Percentiles rank a stretch among this genome's conserved stretches.
phyloP scores from a whole-genome alignment of 2,329 filamentous ascomycete genomes.

The Aureobasidium pullulans region DNA sequence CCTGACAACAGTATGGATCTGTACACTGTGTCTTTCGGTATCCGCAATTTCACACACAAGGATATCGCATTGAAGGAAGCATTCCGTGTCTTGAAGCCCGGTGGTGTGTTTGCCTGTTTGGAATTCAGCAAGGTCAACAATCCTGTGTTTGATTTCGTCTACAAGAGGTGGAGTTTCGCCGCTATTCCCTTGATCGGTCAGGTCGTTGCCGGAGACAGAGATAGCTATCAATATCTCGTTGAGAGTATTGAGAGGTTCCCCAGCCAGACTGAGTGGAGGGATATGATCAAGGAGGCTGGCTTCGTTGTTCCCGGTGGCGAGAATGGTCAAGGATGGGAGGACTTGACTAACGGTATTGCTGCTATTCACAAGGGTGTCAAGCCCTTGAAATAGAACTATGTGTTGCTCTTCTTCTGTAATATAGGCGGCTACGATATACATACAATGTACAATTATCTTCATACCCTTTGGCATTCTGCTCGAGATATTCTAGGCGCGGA shows the following conservation, averaged over 20 bases:
- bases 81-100: slow-evolving; percentile 81
- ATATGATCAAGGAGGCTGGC: slow-evolving; percentile 76
- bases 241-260: slow-evolving; percentile 96
- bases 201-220: slow-evolving; percentile 84
- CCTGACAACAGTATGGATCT: slow-evolving; percentile 71
- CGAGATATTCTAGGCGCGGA: too few species aligned
- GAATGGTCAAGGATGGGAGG: slow-evolving; percentile 59
- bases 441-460: neutral
- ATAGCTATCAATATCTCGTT: slow-evolving; percentile 96
- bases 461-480: neutral
- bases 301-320: slow-evolving; percentile 65
- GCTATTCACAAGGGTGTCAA: slow-evolving; percentile 97
- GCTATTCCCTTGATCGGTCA: slow-evolving; percentile 95
- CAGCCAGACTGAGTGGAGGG: slow-evolving; percentile 71
- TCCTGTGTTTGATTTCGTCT: slow-evolving; percentile 71
- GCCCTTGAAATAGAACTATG: slow-evolving; percentile 35
- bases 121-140: slow-evolving; percentile 87
- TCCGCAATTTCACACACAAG: slow-evolving; percentile 94
- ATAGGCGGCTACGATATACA: neutral
- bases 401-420: neutral
- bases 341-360: slow-evolving; percentile 85
- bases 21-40: slow-evolving; percentile 96
- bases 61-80: slow-evolving; percentile 75
- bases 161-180: slow-evolving; percentile 93
- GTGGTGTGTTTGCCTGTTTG: slow-evolving; percentile 90